Evolutionary conservation across 768 basidiomycete genomes (phyloP).

Genomic region (Pleurotus giganteus): DNA sequence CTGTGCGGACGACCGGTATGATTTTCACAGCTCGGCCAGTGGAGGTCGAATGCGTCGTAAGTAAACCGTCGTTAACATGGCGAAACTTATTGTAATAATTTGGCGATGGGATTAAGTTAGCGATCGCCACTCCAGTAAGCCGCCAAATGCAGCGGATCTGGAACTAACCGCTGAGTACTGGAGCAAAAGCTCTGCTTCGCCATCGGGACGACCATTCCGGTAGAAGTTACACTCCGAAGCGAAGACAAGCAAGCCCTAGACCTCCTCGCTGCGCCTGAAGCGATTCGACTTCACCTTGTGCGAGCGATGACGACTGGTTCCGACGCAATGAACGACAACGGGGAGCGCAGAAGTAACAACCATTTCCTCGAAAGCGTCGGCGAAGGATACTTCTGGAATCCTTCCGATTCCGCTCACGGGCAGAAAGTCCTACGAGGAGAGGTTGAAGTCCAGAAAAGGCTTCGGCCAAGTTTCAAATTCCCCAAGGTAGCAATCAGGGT

Average conservation of each 20-base stretch:
- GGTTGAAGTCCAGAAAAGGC: conserved; percentile 40
- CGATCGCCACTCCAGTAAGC: conserved; percentile 48
- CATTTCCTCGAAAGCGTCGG: conserved; percentile 40
- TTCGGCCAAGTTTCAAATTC: conserved; percentile 41
- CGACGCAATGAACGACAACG: conserved; percentile 39
- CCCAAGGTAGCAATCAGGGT: conserved; percentile 47
- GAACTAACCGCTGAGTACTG: neutral
- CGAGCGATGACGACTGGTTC: conserved; percentile 48
- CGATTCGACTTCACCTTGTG: conserved; percentile 40
- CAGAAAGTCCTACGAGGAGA: conserved; percentile 47
- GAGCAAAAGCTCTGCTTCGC: conserved; percentile 43
- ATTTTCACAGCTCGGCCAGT: conserved; percentile 31
- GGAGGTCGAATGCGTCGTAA: conserved; percentile 30
- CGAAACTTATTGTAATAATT: neutral
- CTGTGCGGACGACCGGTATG: conserved; percentile 27
- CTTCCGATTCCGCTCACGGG: conserved; percentile 14
- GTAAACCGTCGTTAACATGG: conserved; percentile 8
- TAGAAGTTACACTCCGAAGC: conserved; percentile 44
- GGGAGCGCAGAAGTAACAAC: conserved; percentile 41
- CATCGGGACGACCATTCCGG: conserved; percentile 49
- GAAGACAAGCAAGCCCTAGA: conserved; percentile 49
- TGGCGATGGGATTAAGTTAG: conserved; percentile 31
- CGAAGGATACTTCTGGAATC: conserved; percentile 49
- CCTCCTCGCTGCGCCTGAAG: conserved; percentile 38
- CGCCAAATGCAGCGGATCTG: neutral